Evolutionary conservation across 1,284 basidiomycete genomes (phyloP).

Genomic region (Irpex lacteus): DNA sequence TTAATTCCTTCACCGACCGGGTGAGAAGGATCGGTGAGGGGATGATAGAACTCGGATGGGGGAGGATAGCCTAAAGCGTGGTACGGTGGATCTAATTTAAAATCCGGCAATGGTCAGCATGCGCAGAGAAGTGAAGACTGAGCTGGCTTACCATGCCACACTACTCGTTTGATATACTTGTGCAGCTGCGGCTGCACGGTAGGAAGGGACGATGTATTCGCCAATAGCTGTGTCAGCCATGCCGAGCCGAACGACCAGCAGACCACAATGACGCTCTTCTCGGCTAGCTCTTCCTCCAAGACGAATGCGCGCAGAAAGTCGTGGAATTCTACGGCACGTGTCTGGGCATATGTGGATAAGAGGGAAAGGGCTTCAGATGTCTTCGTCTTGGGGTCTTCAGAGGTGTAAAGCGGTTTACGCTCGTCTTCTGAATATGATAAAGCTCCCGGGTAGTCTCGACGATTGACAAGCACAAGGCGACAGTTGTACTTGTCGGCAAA

Average conservation of each 20-base stretch:
- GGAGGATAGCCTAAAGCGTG: slow-evolving; percentile 21
- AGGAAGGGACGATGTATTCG: slow-evolving; percentile 14
- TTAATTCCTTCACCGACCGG: slow-evolving; percentile 16
- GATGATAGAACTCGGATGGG: slow-evolving; percentile 20
- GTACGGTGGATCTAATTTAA: slow-evolving; percentile 12
- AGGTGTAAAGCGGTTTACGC: slow-evolving; percentile 7
- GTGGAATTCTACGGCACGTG: slow-evolving; percentile 15
- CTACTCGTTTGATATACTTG: slow-evolving; percentile 11
- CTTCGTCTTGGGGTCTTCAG: neutral
- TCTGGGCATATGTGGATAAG: slow-evolving; percentile 8
- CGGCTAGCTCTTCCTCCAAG: slow-evolving; percentile 12
- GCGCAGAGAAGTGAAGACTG: neutral
- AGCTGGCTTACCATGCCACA: neutral
- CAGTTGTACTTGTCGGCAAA: slow-evolving; percentile 19
- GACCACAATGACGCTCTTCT: slow-evolving; percentile 11
- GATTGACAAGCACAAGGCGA: slow-evolving; percentile 27
- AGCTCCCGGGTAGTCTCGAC: slow-evolving; percentile 30
- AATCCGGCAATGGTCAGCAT: neutral
- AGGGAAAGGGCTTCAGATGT: slow-evolving; percentile 14
- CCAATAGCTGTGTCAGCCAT: slow-evolving; percentile 20
- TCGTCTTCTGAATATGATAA: slow-evolving; percentile 22
- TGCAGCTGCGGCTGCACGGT: neutral
- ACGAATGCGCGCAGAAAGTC: slow-evolving; percentile 16
- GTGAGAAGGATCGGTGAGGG: slow-evolving; percentile 20
- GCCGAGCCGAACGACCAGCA: slow-evolving; percentile 23